Base-by-base conservation (phyloP, 2,329 filamentous ascomycete species). In the Hymenoscyphus scutula region DNA sequence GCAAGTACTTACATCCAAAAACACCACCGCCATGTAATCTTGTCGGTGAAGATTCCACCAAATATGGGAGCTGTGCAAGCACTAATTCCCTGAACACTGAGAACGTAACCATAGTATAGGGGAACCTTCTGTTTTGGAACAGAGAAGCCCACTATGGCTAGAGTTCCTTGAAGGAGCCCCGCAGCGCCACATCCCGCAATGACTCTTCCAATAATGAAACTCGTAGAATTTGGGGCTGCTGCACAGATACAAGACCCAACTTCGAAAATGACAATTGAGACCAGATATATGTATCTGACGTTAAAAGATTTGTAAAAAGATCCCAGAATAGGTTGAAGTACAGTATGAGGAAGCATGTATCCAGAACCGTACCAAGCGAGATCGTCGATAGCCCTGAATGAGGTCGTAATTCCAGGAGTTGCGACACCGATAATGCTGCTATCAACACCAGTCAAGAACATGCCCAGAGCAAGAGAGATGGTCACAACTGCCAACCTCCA, bases 21-120 rank as follows among this genome's bases (percentile, higher is more conserved):
- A 57, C 70, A 72, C 65, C 77, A 76, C 3, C 73, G 65, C 51
- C 78, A 68, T 2, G 73, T 70, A 0, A 77, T 75, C 62, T 78
- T 79, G 54, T 86, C 77, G 0, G 85, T 86, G 64, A 88, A 84
- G 1, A 80, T 78, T 51, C 85, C 85, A 57, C 85, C 82, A 84
- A 88, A 75, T 17, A 87, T 77, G 0, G 85, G 86, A 0, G 85
- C 86, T 71, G 66, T 62, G 32, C 57, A 60, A 10, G 41, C 41
- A 11, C 29, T 48, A 3, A 64, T n/a, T 2, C 30, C 60, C 29
- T 60, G 60, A n/a, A 57, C 54, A 45, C 63, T 62, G 2, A 60
- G 38, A 2, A 62, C 63, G n/a, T 29, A 34, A 13, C 54, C 32
- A 37, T 27, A 38, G 19, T 56, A 56, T 15, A 56, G 15, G 17